Evolutionary conservation across 306 rosid species (phyloP).

Genomic region (Hylodesmum podocarpum): DNA sequence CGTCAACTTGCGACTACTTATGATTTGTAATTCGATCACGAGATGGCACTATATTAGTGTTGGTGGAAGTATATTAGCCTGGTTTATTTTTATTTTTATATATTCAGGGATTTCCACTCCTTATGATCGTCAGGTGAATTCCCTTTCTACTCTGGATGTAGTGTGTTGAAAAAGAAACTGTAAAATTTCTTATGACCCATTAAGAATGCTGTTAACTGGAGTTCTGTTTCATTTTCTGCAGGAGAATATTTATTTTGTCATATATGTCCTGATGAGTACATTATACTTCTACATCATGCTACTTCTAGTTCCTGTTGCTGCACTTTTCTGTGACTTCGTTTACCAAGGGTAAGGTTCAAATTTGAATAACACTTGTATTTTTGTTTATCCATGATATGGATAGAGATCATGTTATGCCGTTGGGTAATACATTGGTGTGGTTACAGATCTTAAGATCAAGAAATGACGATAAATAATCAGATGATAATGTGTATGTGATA

Average conservation of each 20-base stretch:
- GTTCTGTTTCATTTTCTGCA: slow-evolving; percentile 46
- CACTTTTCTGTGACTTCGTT: slow-evolving; percentile 81
- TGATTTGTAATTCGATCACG: slow-evolving; percentile 87
- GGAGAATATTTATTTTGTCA: slow-evolving; percentile 83
- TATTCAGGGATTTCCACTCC: slow-evolving; percentile 70
- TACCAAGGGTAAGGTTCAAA: slow-evolving; percentile 76
- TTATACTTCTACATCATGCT: slow-evolving; percentile 73
- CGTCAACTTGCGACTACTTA: slow-evolving; percentile 80
- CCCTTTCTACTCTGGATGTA: slow-evolving; percentile 1
- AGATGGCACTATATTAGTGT: slow-evolving; percentile 89
- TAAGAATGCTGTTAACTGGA: slow-evolving; percentile 5
- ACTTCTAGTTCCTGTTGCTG: slow-evolving; percentile 80
- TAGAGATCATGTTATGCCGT: not conserved
- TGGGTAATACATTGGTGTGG: not conserved
- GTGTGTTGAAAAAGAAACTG: slow-evolving; percentile 7
- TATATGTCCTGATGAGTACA: slow-evolving; percentile 88
- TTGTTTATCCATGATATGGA: slow-evolving; percentile 12
- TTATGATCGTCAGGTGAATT: slow-evolving; percentile 68
- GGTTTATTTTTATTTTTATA: slow-evolving; percentile 79
- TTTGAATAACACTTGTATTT: not conserved
- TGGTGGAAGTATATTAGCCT: slow-evolving; percentile 91
- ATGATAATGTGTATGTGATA: not conserved
- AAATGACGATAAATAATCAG: not conserved
- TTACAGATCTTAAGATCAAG: not conserved
- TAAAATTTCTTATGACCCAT: not conserved